A percentile compares a stretch with the other conserved stretches of the same genome.
Evolutionary conservation across 305 asterid species (phyloP).

Genomic region (Solanum hybrid): DNA sequence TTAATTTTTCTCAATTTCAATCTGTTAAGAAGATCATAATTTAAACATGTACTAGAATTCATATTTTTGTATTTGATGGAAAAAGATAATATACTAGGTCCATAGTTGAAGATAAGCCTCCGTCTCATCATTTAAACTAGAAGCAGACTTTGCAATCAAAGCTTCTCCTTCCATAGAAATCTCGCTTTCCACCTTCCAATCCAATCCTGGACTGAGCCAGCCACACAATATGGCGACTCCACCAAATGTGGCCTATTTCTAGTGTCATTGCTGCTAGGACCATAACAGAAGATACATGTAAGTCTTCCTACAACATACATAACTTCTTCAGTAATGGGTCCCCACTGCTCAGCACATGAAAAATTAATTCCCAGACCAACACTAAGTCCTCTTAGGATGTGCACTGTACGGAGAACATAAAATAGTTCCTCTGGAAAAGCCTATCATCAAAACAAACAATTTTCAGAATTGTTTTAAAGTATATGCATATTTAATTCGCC

Average conservation of each 20-base stretch:
- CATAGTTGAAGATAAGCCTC: conserved; percentile 10
- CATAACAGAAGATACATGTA: conserved; percentile 24
- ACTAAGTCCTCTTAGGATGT: conserved; percentile 87
- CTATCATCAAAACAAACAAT: conserved; percentile 21
- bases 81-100: conserved; percentile 5
- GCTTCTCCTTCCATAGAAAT: neutral
- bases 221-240: no score
- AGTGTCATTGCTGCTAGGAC: no score
- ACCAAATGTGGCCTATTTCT: no score
- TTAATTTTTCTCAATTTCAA: no score
- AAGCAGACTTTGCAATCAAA: conserved; percentile 1
- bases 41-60: neutral
- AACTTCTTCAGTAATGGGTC: conserved; percentile 92
- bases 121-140: conserved; percentile 2
- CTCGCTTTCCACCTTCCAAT: conserved; percentile 10
- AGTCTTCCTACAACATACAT: conserved; percentile 65
- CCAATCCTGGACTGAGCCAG: no score
- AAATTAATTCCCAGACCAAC: conserved; percentile 91
- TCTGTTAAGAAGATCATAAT: neutral
- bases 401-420: conserved; percentile 92
- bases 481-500: neutral
- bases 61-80: neutral
- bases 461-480: neutral
- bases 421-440: conserved; percentile 96
- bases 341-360: conserved; percentile 96